Conservation (phyloP, 305 asterid species). For the Fraxinus greggii region DNA sequence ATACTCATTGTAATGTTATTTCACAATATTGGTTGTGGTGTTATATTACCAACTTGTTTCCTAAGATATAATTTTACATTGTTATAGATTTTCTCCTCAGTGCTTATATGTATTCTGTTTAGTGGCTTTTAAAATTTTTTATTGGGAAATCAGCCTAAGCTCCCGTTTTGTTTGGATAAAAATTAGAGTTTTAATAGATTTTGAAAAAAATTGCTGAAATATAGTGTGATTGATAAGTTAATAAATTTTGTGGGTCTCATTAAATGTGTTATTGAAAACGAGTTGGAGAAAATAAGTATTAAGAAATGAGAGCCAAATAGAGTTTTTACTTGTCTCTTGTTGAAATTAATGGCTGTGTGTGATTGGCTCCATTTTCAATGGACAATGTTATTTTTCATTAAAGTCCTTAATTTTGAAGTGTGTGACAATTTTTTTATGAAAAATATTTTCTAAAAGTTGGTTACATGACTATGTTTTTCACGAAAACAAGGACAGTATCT, state of each 20-base stretch:
- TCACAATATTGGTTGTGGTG: conserved; percentile 16
- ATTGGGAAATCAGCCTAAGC: not conserved
- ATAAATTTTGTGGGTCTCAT: too few relatives aligned
- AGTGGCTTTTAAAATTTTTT: not conserved
- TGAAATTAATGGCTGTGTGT: too few relatives aligned
- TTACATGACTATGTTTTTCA: too few relatives aligned
- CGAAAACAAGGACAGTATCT: too few relatives aligned
- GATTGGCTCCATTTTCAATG: too few relatives aligned
- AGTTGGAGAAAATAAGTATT: too few relatives aligned
- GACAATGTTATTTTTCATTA: too few relatives aligned
- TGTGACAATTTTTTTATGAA: too few relatives aligned
- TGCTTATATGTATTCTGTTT: not conserved
- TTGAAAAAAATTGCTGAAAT: not conserved
- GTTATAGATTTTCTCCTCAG: not conserved
- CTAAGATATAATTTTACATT: not conserved
- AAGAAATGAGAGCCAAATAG: too few relatives aligned
- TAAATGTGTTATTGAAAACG: too few relatives aligned
- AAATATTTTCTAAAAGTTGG: too few relatives aligned
- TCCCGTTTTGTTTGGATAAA: not conserved
- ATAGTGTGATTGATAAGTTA: not conserved
- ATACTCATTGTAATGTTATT: conserved; percentile 31
- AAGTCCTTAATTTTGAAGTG: too few relatives aligned
- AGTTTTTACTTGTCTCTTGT: not conserved
- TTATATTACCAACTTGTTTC: conserved; percentile 6
- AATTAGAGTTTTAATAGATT: not conserved